These are phyloP conservation scores for Pythium aquatile DNA, from an alignment of 352 stramenopile species.

Conservation along the genomic window DNA sequence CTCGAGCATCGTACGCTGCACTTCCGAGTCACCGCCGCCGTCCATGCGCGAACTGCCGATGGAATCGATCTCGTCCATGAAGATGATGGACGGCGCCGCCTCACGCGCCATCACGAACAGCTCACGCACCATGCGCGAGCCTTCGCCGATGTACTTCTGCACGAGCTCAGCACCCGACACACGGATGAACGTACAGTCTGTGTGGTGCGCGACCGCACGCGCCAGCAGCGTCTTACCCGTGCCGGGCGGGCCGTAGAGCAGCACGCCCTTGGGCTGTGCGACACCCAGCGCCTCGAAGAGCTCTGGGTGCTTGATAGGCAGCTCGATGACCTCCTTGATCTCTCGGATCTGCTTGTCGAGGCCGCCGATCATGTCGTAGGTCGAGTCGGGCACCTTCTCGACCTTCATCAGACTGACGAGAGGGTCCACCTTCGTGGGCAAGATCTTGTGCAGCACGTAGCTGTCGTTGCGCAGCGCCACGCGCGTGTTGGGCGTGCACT, in stretches of 20 bases:
- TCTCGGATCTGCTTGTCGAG: slow-evolving; percentile 99
- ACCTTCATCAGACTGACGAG: slow-evolving; percentile 95
- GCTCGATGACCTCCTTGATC: slow-evolving; percentile 97
- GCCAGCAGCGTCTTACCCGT: slow-evolving; percentile 98
- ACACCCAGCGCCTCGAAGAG: slow-evolving; percentile 98
- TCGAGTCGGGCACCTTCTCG: slow-evolving; percentile 90
- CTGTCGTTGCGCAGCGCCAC: slow-evolving; percentile 99
- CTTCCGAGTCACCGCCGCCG: slow-evolving; percentile 76
- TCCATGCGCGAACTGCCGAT: slow-evolving; percentile 98
- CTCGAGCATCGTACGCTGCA: slow-evolving; percentile 99
- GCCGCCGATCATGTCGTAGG: slow-evolving; percentile 96
- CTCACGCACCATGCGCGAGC: slow-evolving; percentile 97
- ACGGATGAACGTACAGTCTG: slow-evolving; percentile 98
- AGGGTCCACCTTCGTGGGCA: slow-evolving; percentile 97
- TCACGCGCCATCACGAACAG: slow-evolving; percentile 96
- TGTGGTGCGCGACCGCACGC: slow-evolving; percentile 98
- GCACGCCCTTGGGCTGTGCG: slow-evolving; percentile 95
- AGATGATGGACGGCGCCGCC: slow-evolving; percentile 95
- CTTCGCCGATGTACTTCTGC: slow-evolving; percentile 99
- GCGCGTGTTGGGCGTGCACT: slow-evolving; percentile 98
- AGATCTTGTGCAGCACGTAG: slow-evolving; percentile 99
- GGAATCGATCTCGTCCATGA: slow-evolving; percentile 99
- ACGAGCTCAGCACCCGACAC: slow-evolving; percentile 97
- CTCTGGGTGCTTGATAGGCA: slow-evolving; percentile 98
- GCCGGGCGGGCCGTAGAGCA: slow-evolving; percentile 96